Evolutionary conservation across 176 grass and related monocot species (phyloP), one percentile per base, ranked within the genome.

Genomic region (Poa pratensis): DNA sequence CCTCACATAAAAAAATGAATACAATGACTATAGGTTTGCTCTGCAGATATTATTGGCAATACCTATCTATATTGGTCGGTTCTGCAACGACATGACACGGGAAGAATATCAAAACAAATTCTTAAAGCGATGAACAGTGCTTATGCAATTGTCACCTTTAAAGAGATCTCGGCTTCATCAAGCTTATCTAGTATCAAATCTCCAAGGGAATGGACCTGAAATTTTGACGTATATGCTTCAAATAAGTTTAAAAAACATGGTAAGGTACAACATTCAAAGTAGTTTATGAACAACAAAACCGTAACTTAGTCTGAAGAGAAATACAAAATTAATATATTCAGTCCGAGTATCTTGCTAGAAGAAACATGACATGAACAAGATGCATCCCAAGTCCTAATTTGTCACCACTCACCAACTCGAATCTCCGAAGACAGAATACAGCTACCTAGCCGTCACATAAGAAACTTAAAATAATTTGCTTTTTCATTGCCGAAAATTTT

Each of bases 141-240:
- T 88, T 60, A 16, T 55, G 32, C 39, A 73, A 46, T 7, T 73
- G 57, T 62, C 79, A 94, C 91, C 87, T 94, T 92, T 35, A 90
- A 14, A 69, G 85, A 92, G 85, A 49, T 75, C 69, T 88, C 89
- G 17, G 90, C 87, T 85, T 90, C 88, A 37, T 90, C 87, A 85
- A 97, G 85, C 77, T 85, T 97, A 55, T 83, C 55, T 51, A 94
- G 68, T 79, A 97, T 81, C 85, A 94, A 78, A 81, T 90, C 80
- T 70, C 76, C 83, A 86, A 73, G 67, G 45, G 69, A 26, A 11
- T 50, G 34, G 15, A 69, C 85, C 91, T 96, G 69, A 79, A 91
- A 86, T 43, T 59, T 72, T 34, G 46, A 81, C 73, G 5, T 62
- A 45, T 73, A 62, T 63, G 51, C 12, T 40, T 78, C 20, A 34